Evolutionary conservation across 148 eudicot species (phyloP).

Genomic region (Simmondsia chinensis): DNA sequence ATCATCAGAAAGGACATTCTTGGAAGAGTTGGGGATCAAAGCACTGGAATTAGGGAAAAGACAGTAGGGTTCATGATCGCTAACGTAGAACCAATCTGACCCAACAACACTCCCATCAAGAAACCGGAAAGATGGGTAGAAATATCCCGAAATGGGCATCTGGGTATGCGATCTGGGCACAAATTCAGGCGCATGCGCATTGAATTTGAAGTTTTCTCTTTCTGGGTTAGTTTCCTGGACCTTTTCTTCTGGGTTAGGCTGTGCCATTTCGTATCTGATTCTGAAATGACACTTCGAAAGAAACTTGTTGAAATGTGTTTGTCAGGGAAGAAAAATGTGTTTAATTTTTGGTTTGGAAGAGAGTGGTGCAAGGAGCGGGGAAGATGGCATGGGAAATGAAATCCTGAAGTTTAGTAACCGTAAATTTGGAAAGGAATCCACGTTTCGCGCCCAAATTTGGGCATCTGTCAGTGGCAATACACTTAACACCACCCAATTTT

Average conservation of each 20-base stretch:
- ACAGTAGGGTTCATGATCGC: slow-evolving; percentile 30
- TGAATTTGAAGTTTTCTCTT: slow-evolving; percentile 43
- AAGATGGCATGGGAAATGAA: slow-evolving; percentile 6
- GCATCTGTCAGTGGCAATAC: slow-evolving; percentile 1
- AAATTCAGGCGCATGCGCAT: slow-evolving; percentile 78
- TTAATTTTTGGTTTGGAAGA: slow-evolving; percentile 7
- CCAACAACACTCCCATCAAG: slow-evolving; percentile 28
- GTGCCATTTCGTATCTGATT: slow-evolving; percentile 19
- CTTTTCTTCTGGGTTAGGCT: slow-evolving; percentile 22
- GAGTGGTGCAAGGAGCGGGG: too few species aligned
- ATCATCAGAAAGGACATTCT: slow-evolving; percentile 37
- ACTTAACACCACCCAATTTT: not conserved
- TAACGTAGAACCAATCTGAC: slow-evolving; percentile 54
- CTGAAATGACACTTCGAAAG: too few species aligned
- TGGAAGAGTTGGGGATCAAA: slow-evolving; percentile 18
- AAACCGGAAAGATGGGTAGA: slow-evolving; percentile 47
- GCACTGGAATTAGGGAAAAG: slow-evolving; percentile 13
- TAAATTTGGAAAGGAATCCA: slow-evolving; percentile 16
- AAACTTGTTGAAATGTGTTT: too few species aligned
- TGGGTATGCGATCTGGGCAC: slow-evolving; percentile 48
- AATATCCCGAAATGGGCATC: slow-evolving; percentile 47
- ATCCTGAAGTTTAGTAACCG: slow-evolving; percentile 21
- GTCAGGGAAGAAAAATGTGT: too few species aligned
- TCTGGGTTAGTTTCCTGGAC: slow-evolving; percentile 9
- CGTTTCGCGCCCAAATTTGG: slow-evolving; percentile 14